Percentiles rank a stretch among this genome's conserved stretches.
Conservation (phyloP, 768 basidiomycete genomes). For the Filobasidium floriforme region DNA sequence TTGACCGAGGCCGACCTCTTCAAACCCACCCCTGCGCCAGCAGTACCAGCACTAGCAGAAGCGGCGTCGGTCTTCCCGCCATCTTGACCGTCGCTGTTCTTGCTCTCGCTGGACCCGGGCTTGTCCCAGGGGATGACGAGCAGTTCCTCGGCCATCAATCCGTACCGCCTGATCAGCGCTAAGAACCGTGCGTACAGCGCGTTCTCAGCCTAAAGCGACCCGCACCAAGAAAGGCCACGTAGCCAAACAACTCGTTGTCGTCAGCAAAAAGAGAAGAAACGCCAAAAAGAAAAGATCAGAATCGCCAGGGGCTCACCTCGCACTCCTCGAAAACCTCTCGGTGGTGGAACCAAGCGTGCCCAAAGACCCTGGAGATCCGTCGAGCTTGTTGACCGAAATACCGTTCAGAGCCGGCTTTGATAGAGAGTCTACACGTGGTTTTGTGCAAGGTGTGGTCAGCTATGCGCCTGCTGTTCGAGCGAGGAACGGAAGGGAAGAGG, state of each 20-base stretch:
- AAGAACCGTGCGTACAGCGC: constrained; percentile 85
- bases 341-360: constrained; percentile 92
- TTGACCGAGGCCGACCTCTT: neutral
- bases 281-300: neutral
- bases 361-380: constrained; percentile 86
- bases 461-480: neutral
- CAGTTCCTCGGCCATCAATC: constrained; percentile 73
- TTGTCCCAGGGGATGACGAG: constrained; percentile 51
- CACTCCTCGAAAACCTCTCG: constrained; percentile 83
- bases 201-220: constrained; percentile 57
- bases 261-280: neutral
- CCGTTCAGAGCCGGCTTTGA: constrained; percentile 70
- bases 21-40: neutral
- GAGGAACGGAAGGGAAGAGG: constrained; percentile 6
- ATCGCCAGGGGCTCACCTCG: constrained; percentile 47
- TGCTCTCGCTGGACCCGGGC: neutral
- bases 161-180: constrained; percentile 68
- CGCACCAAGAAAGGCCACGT: neutral
- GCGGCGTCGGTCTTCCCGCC: constrained; percentile 9
- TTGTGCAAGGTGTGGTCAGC: constrained; percentile 15
- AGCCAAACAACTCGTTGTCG: no score
- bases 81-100: neutral
- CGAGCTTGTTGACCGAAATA: constrained; percentile 85
- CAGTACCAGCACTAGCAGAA: neutral
- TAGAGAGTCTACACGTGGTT: constrained; percentile 56